Evolutionary conservation across 2,329 filamentous ascomycete species (phyloP), one percentile per base, ranked within the genome.

Genomic region (Thermoascus crustaceus): DNA sequence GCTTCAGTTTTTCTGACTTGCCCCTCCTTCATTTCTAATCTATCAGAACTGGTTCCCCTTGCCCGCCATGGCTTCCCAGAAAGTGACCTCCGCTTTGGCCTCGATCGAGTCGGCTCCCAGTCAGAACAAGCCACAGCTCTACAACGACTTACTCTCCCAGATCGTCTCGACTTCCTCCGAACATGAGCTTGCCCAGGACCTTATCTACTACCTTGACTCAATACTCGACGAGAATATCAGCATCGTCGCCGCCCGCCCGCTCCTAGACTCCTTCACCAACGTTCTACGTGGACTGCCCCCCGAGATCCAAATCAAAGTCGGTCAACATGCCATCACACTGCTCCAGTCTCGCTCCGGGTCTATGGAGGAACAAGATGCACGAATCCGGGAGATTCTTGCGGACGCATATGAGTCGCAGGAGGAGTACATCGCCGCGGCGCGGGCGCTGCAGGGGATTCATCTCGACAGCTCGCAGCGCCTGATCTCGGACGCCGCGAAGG

Each of bases 391-490:
- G 53, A 75, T 87, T 35, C 72, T 94, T 11, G 88, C 89, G 13
- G 77, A 83, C 40, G 85, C 86, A 8, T 82, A 91, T 65, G 87
- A 96, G 63, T 66, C 67, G 38, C 77, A 84, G 45, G 85, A 94
- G 32, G 85, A 94, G 57, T 94, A 82, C 59, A 66, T 73, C 14
- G 75, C 75, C 19, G 87, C 89, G 0, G 91, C 91, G 18, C 79
- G 80, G 54, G 71, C 76, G 7, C 74, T 98, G 5, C 77, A 85
- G 52, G 81, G 80, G 23, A 94, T 96, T 49, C 83, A 87, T 21
- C 78, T 96, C 30, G 89, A 98, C 56, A 82, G 77, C 38, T 88
- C 87, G 2, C 87, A 94, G 66, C 81, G 89, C 32, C 79, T 83
- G 38, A 79, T 95, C 22, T 78, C 80, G 18, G 80, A 87, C 55